A percentile compares a stretch with the other conserved stretches of the same genome.
These are phyloP conservation scores for Ceratobasidium sp. DNA, from an alignment of 1,284 basidiomycete genomes.

Conservation along the genomic window DNA sequence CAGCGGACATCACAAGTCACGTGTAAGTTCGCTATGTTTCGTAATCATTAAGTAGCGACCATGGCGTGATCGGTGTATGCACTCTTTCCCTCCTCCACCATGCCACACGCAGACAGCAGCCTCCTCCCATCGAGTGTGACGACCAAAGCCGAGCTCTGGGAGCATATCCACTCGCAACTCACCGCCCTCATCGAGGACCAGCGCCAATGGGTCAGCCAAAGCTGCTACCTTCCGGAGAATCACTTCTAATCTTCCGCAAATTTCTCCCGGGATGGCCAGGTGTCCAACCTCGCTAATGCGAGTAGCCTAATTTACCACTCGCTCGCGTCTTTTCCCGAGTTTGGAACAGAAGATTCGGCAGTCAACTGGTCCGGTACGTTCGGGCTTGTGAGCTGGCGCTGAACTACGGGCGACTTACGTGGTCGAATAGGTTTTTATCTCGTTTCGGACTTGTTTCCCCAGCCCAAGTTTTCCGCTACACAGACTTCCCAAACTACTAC, in stretches of 20 bases:
- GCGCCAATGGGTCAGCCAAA: slow-evolving; percentile 71
- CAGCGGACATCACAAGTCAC: slow-evolving; percentile 25
- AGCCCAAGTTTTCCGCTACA: slow-evolving; percentile 50
- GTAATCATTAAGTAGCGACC: no score
- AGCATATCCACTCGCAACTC: slow-evolving; percentile 73
- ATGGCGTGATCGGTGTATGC: slow-evolving; percentile 38
- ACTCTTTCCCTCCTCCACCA: slow-evolving; percentile 51
- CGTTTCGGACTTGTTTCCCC: slow-evolving; percentile 69
- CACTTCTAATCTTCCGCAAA: neutral
- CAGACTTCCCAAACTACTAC: slow-evolving; percentile 11
- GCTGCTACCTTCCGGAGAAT: neutral
- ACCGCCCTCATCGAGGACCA: slow-evolving; percentile 71
- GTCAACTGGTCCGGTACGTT: slow-evolving; percentile 90
- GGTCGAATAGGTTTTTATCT: slow-evolving; percentile 81
- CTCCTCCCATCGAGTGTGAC: slow-evolving; percentile 72
- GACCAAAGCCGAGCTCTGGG: slow-evolving; percentile 80
- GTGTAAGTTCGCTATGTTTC: neutral
- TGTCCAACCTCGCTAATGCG: slow-evolving; percentile 87
- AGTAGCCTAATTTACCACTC: slow-evolving; percentile 82
- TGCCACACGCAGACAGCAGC: slow-evolving; percentile 88
- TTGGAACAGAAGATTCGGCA: slow-evolving; percentile 69
- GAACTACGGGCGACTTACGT: slow-evolving; percentile 16
- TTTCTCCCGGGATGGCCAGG: slow-evolving; percentile 57
- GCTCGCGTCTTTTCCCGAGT: slow-evolving; percentile 72
- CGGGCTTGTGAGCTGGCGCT: slow-evolving; percentile 10